Evolutionary conservation across 371 early-diverging fungal species (phyloP).

Genomic region (Saksenaea vasiformis): DNA sequence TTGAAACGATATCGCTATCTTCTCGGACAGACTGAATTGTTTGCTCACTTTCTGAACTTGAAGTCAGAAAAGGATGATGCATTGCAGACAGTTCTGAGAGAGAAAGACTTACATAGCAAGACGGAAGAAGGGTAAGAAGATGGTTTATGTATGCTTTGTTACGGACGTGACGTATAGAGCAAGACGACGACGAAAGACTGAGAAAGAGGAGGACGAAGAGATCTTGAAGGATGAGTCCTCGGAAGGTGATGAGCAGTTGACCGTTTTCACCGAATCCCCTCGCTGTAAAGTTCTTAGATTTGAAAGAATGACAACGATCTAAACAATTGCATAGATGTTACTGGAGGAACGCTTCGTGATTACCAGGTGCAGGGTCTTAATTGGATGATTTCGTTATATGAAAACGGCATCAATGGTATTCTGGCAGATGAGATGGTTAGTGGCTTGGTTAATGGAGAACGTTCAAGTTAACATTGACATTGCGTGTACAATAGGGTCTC

Average conservation of each 20-base stretch:
- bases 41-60: constrained; percentile 69
- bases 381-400: constrained; percentile 97
- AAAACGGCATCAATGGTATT: constrained; percentile 99
- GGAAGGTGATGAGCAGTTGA: constrained; percentile 57
- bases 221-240: constrained; percentile 73
- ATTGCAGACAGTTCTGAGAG: constrained; percentile 42
- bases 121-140: constrained; percentile 42
- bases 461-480: not conserved
- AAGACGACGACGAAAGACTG: constrained; percentile 88
- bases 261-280: constrained; percentile 88
- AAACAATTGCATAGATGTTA: constrained; percentile 66
- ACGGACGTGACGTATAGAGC: constrained; percentile 39
- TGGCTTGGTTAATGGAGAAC: not conserved
- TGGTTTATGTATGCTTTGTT: not conserved
- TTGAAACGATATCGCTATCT: constrained; percentile 78
- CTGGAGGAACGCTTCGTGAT: constrained; percentile 89
- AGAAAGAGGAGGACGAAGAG: constrained; percentile 96
- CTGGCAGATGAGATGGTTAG: constrained; percentile 98
- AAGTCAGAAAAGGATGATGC: constrained; percentile 51
- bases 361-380: constrained; percentile 99
- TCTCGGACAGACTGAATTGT: constrained; percentile 83
- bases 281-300: constrained; percentile 53
- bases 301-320: not conserved
- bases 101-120: constrained; percentile 38
- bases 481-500: constrained; percentile 74